These are phyloP conservation scores for Macrolepiota fuliginosa DNA, from an alignment of 768 basidiomycete species.

Conservation along the genomic window DNA sequence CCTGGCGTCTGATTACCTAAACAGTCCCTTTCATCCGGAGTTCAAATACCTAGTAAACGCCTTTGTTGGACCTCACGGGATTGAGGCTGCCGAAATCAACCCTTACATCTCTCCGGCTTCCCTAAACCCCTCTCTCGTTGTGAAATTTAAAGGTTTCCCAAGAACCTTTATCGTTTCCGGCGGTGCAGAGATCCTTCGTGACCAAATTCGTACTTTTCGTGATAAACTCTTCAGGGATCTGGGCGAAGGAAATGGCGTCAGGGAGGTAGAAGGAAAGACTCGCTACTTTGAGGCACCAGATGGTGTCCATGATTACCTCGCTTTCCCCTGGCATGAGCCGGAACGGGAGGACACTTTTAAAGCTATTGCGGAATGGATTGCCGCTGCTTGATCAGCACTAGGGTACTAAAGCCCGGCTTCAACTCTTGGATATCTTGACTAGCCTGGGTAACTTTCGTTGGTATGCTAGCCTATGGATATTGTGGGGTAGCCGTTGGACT, in stretches of 20 bases:
- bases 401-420: no score
- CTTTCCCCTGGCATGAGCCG: conserved; percentile 50
- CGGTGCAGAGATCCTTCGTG: conserved; percentile 56
- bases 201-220: conserved; percentile 44
- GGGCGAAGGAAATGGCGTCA: conserved; percentile 39
- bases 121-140: conserved; percentile 28
- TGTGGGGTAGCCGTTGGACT: no score
- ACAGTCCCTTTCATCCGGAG: conserved; percentile 14
- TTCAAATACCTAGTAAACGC: conserved; percentile 34
- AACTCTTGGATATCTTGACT: no score
- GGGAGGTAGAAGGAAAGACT: conserved; percentile 36
- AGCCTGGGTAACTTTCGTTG: no score
- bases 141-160: conserved; percentile 56
- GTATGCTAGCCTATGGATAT: no score
- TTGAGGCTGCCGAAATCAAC: conserved; percentile 41
- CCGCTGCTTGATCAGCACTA: conserved; percentile 1
- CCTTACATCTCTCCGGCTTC: conserved; percentile 62
- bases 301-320: conserved; percentile 52
- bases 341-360: conserved; percentile 48
- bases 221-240: conserved; percentile 51
- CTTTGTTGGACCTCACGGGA: conserved; percentile 47
- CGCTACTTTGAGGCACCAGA: conserved; percentile 52
- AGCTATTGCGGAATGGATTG: conserved; percentile 49
- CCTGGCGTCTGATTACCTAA: conserved; percentile 36
- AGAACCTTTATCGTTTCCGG: conserved; percentile 58